Conservation (phyloP, 2,329 filamentous ascomycete genomes). For the Fusarium decemcellulare region DNA sequence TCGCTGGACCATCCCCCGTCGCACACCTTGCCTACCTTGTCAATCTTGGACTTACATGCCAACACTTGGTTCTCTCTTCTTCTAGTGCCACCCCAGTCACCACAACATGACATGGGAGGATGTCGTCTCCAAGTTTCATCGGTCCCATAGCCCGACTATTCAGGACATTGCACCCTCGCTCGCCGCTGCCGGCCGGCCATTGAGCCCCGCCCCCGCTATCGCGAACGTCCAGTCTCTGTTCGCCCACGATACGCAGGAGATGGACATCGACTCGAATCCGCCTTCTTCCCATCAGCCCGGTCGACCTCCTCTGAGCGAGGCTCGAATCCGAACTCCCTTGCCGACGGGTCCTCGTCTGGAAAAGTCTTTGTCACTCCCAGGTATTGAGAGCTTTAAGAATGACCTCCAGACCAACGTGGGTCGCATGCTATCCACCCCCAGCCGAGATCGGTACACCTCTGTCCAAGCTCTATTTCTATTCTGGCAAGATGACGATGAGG, state of each 20-base stretch:
- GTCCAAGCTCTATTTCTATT: slow-evolving; percentile 68
- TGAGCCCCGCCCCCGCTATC: slow-evolving; percentile 61
- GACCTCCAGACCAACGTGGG: slow-evolving; percentile 67
- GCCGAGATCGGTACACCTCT: slow-evolving; percentile 67
- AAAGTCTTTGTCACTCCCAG: slow-evolving; percentile 64
- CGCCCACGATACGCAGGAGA: slow-evolving; percentile 64
- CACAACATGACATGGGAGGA: slow-evolving; percentile 75
- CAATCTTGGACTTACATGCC: slow-evolving; percentile 29
- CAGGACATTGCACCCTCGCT: slow-evolving; percentile 63
- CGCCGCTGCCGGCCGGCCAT: slow-evolving; percentile 57
- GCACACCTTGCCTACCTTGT: background rate
- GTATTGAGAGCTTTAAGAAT: slow-evolving; percentile 65
- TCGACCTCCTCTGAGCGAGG: slow-evolving; percentile 60
- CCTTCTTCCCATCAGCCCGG: slow-evolving; percentile 52
- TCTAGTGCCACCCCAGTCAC: slow-evolving; percentile 71
- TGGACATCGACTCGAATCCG: slow-evolving; percentile 65
- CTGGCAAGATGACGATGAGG: slow-evolving; percentile 69
- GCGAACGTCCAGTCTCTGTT: slow-evolving; percentile 56
- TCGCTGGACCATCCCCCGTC: background rate
- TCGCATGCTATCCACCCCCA: slow-evolving; percentile 64
- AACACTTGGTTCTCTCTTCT: slow-evolving; percentile 26
- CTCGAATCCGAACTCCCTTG: slow-evolving; percentile 68
- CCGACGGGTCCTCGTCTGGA: slow-evolving; percentile 70
- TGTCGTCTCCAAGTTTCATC: slow-evolving; percentile 67
- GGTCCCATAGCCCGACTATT: slow-evolving; percentile 65